Evolutionary conservation across 768 basidiomycete genomes (phyloP).

Genomic region (Antrodiella citrinella): DNA sequence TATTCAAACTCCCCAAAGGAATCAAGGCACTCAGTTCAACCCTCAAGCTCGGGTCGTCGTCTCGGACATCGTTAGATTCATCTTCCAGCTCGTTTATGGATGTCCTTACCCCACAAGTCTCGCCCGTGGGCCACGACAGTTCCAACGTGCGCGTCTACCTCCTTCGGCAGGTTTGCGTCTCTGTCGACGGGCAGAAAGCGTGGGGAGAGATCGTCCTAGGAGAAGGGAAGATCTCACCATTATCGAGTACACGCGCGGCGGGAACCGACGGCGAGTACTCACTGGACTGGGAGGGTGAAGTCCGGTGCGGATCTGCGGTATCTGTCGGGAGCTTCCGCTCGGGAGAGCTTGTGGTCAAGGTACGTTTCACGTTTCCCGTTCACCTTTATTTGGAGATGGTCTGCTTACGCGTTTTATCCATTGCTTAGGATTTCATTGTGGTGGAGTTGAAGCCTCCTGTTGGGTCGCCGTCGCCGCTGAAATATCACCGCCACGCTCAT

Average conservation of each 20-base stretch:
- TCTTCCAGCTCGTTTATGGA: neutral
- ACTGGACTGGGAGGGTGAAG: constrained; percentile 57
- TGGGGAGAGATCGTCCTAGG: constrained; percentile 36
- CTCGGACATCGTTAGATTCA: neutral
- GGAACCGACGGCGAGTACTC: constrained; percentile 23
- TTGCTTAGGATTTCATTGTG: constrained; percentile 49
- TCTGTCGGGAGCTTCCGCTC: constrained; percentile 39
- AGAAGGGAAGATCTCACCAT: constrained; percentile 40
- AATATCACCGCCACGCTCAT: constrained; percentile 33
- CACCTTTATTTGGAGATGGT: neutral
- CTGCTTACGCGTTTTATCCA: neutral
- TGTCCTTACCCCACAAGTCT: neutral
- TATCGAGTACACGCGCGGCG: constrained; percentile 18
- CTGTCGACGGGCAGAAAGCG: constrained; percentile 27
- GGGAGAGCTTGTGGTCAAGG: constrained; percentile 41
- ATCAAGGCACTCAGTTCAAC: neutral
- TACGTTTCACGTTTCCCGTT: constrained; percentile 17
- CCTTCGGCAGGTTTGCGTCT: constrained; percentile 39
- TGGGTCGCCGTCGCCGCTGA: constrained; percentile 28
- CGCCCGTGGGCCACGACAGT: neutral
- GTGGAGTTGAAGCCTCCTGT: constrained; percentile 35
- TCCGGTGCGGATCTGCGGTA: constrained; percentile 31
- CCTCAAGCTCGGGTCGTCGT: neutral
- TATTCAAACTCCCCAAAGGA: neutral
- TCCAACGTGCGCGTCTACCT: constrained; percentile 38